Percentiles rank a stretch among this genome's conserved stretches.
Conservation (phyloP, 176 grass and related monocot species). For the Oryza glaberrima region DNA sequence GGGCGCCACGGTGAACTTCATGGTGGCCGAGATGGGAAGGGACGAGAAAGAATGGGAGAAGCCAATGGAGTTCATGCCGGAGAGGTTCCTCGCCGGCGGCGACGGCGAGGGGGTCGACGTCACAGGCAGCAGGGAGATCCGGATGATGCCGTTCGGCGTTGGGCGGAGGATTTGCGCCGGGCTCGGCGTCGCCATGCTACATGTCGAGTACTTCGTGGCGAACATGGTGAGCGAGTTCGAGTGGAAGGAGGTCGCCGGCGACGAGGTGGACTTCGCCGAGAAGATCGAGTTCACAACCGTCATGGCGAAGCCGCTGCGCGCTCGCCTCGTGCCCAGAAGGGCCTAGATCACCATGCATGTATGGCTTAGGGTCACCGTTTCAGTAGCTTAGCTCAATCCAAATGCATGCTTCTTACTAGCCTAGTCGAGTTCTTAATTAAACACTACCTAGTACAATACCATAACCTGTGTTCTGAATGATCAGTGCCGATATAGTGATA, state of each 20-base stretch:
- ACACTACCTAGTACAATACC: too few relatives aligned
- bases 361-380: too few relatives aligned
- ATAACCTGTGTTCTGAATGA: too few relatives aligned
- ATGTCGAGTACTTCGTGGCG: constrained; percentile 71
- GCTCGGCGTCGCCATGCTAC: constrained; percentile 55
- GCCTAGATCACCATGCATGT: neutral
- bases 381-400: too few relatives aligned
- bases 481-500: too few relatives aligned
- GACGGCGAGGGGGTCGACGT: constrained; percentile 59
- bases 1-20: constrained; percentile 59
- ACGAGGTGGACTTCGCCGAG: constrained; percentile 73
- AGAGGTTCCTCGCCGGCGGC: constrained; percentile 59
- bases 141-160: constrained; percentile 83
- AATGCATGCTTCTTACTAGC: too few relatives aligned
- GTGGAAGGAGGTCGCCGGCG: constrained; percentile 54
- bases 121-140: constrained; percentile 66
- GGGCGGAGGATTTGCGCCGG: constrained; percentile 66
- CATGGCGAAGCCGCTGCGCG: constrained; percentile 67
- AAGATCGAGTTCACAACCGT: constrained; percentile 59
- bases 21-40: constrained; percentile 57
- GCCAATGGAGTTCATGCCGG: constrained; percentile 55
- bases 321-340: constrained; percentile 41
- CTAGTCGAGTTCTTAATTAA: too few relatives aligned
- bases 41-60: constrained; percentile 53
- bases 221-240: constrained; percentile 71